Base-by-base conservation (phyloP, 768 basidiomycete genomes). In the Phlebiopsis flavidoalba region DNA sequence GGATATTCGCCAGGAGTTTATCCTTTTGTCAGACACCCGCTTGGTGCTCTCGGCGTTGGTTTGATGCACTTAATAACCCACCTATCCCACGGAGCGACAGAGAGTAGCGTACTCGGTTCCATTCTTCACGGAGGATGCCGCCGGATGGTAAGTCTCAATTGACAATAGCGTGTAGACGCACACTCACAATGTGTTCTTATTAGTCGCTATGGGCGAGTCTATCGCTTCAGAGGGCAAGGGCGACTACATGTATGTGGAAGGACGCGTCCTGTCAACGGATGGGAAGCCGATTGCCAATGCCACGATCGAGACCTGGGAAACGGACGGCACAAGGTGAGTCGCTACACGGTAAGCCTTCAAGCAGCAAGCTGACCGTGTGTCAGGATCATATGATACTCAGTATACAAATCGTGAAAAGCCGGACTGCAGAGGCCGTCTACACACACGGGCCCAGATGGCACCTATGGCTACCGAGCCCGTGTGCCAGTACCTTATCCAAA, bases 211-310 rank as follows among this genome's bases (percentile, higher is more conserved):
- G 6, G 91, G 92, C 5, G 89, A 80, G 1, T 84, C 86, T 10
- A 95, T 94, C 55, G 91, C 93, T 7, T 91, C 91, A 0, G 91
- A 93, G 71, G 92, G 88, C 59, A 93, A 91, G 72, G 93, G 92
- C 21, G 83, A 91, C 10, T 89, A 92, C 70, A 76, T 95, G 82
- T 92, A 80, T 64, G 87, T 94, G 54, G 82, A 91, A 68, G 92
- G 93, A 0, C 80, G 79, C 3, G 80, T 94, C 1, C 67, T 83
- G 33, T 70, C 70, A 66, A 85, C 83, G 1, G 74, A 80, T 36
- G 90, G 91, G 21, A 74, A 78, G n/a, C 86, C 87, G 2, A 79
- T 94, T 56, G 71, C 84, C 5, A 76, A 76, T 54, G 89, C 88
- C 0, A 66, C 80, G 49, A 88, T 93, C 61, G 88, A 92, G 56